Evolutionary conservation across 2,329 filamentous ascomycete genomes (phyloP).

Genomic region (Fusarium brevicatenulatum): DNA sequence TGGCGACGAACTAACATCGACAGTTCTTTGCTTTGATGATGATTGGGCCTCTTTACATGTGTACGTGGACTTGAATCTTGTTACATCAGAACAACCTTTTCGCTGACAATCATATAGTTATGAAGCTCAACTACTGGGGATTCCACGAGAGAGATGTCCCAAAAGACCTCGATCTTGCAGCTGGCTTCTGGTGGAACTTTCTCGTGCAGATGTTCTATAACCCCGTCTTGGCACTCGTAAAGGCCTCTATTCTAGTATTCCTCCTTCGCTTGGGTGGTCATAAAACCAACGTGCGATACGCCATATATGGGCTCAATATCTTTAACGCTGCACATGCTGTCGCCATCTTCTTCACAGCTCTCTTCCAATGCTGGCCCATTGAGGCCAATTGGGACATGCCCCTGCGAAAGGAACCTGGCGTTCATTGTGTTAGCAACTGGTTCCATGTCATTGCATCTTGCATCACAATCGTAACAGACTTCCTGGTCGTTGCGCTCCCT

Average conservation of each 20-base stretch:
- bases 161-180: conserved; percentile 28
- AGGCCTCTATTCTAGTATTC: conserved; percentile 57
- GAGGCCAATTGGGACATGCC: conserved; percentile 47
- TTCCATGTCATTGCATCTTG: conserved; percentile 50
- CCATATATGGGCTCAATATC: conserved; percentile 38
- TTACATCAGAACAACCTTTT: accelerated
- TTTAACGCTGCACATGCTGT: conserved; percentile 45
- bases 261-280: conserved; percentile 55
- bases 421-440: conserved; percentile 48
- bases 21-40: conserved; percentile 33
- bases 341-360: conserved; percentile 50
- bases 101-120: background rate
- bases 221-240: conserved; percentile 57
- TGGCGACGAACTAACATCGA: background rate
- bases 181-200: conserved; percentile 50
- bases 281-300: conserved; percentile 41
- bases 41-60: conserved; percentile 32
- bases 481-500: conserved; percentile 53
- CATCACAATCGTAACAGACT: conserved; percentile 55
- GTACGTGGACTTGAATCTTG: background rate
- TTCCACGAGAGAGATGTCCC: conserved; percentile 40
- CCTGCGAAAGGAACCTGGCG: conserved; percentile 33
- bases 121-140: conserved; percentile 50
- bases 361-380: conserved; percentile 55
- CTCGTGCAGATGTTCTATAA: conserved; percentile 56